Evolutionary conservation across 2,329 filamentous ascomycete genomes (phyloP).

Genomic region (Fusarium sp.): DNA sequence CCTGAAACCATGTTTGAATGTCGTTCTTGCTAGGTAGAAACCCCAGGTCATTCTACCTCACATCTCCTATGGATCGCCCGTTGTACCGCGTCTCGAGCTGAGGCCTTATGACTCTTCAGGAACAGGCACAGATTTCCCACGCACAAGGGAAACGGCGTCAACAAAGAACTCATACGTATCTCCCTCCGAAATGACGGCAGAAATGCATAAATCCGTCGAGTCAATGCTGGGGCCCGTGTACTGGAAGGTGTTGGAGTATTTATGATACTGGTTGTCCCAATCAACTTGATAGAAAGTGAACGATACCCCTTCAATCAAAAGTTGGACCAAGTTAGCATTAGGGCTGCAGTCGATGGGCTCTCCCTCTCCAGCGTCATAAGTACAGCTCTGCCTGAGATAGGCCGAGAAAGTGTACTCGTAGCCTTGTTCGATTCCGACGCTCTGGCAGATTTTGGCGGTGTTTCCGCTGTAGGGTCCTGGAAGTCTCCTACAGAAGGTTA

Average conservation of each 20-base stretch:
- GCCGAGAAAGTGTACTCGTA: slow-evolving; percentile 7
- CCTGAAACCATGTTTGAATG: no score
- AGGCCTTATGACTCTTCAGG: not conserved
- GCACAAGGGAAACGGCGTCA: not conserved
- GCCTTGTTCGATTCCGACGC: not conserved
- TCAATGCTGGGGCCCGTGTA: slow-evolving; percentile 1
- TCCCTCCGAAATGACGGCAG: not conserved
- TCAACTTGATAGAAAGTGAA: accelerated
- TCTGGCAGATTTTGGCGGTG: not conserved
- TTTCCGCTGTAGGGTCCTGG: accelerated
- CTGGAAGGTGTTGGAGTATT: not conserved
- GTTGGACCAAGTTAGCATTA: not conserved
- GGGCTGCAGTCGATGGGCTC: not conserved
- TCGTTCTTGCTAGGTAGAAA: no score
- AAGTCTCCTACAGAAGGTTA: not conserved
- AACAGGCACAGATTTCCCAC: slow-evolving; percentile 1
- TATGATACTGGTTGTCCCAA: accelerated
- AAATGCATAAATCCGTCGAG: not conserved
- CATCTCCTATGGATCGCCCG: no score
- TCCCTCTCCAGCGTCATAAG: no score
- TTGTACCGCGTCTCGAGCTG: no score
- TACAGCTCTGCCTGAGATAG: not conserved
- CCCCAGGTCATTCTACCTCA: no score
- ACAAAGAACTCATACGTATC: not conserved
- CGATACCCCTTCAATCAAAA: not conserved